Evolutionary conservation across 83 land plant genomes (phyloP), one percentile per base, ranked within the genome.

Genomic region (Diphasiastrum complanatum): DNA sequence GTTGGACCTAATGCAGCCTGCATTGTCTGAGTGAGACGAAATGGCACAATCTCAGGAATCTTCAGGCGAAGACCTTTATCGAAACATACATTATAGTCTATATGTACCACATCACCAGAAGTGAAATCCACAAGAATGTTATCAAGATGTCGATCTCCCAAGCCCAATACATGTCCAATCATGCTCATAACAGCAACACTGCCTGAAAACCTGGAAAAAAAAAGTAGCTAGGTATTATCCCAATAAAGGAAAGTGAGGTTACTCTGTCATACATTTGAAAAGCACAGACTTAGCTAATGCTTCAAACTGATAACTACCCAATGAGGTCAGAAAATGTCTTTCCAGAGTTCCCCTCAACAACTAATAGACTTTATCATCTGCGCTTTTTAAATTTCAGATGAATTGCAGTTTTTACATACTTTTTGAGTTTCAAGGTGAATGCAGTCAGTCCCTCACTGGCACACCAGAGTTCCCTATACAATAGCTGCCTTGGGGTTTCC

Each of bases 31-130:
- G 99, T 95, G 35, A 95, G 97, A 32, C 99, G 99, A 71, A 95
- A 95, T 11, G 99, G 99, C 45, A 95, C 97, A 68, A 95, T 95
- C 69, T 95, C 99, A 33, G 99, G 99, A 34, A 95, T 79, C 76
- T 95, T 95, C 47, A 95, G 72, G 38, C 97, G 89, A 35, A 75
- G 80, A 6, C 99, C 99, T 70, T 95, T 95, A 37, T 95, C 99
- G 71, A 95, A 95, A 64, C 99, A 95, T 5, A 95, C 85, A 79
- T 95, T 95, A 65, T 95, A 95, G 66, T 95, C 99, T 64, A 95
- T 95, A 75, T 95, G 99, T 14, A 95, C 87, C 51, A 95, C 69
- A 64, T 95, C 99, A 63, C 99, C 99, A 47, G 73, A 82, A 60
- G 45, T 70, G 34, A 95, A 85, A 67, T 95, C 99, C 75, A 95